A percentile compares a stretch with the other conserved stretches of the same genome.
phyloP scores from a whole-genome alignment of 352 stramenopile species.

The Nothophytophthora sp. region DNA sequence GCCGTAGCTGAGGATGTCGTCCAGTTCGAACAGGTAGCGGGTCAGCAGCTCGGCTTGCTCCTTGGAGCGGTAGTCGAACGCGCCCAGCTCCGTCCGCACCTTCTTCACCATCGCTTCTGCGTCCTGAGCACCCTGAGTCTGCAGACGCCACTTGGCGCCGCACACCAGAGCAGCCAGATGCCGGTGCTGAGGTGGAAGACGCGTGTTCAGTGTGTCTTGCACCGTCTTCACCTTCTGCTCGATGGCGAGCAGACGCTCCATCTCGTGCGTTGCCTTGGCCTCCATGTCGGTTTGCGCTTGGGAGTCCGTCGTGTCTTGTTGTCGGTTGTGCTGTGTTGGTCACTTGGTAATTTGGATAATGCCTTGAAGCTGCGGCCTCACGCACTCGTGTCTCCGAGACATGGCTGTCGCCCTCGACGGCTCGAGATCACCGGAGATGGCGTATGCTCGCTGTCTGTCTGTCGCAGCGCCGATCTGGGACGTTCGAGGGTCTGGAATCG shows the following conservation, averaged over 20 bases:
- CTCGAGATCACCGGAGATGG: no score
- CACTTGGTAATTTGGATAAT: conserved; percentile 29
- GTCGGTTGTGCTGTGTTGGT: conserved; percentile 8
- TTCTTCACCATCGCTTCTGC: conserved; percentile 30
- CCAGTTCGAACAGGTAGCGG: conserved; percentile 49
- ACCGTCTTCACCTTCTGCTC: conserved; percentile 40
- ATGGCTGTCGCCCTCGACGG: no score
- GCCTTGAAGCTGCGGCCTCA: no score
- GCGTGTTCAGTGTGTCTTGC: conserved; percentile 39
- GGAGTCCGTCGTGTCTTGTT: neutral
- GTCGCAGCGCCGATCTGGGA: no score
- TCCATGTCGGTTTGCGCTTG: conserved; percentile 20
- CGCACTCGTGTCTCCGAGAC: no score
- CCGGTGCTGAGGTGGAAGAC: conserved; percentile 32
- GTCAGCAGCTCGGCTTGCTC: conserved; percentile 67
- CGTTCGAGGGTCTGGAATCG: no score
- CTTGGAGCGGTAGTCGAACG: conserved; percentile 61
- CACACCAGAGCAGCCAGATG: conserved; percentile 36
- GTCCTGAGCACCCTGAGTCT: conserved; percentile 11
- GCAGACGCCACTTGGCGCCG: conserved; percentile 50
- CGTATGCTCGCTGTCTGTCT: no score
- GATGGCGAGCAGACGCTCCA: conserved; percentile 46
- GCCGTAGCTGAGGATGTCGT: conserved; percentile 65
- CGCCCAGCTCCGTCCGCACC: conserved; percentile 47
- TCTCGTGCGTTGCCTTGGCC: conserved; percentile 25